Percentiles rank a stretch among this genome's conserved stretches.
phyloP scores from a whole-genome alignment of 768 basidiomycete genomes.

The Termitomyces sp. region DNA sequence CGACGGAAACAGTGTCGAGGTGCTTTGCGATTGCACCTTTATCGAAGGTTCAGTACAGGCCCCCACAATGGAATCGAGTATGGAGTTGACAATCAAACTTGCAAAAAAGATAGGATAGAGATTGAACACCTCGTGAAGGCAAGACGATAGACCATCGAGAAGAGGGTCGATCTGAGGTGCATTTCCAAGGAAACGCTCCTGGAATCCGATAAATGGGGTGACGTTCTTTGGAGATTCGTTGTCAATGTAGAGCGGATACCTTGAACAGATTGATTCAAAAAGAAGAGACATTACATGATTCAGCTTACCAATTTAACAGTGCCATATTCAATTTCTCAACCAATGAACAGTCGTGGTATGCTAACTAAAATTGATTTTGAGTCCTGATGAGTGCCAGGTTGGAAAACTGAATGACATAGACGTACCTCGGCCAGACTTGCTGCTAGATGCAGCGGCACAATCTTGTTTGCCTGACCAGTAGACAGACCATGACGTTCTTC shows the following conservation, averaged over 20 bases:
- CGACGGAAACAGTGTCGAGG: not conserved
- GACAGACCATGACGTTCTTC: not conserved
- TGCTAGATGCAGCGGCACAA: not conserved
- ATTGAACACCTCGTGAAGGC: constrained; percentile 7
- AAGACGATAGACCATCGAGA: not conserved
- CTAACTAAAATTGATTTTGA: constrained; percentile 4
- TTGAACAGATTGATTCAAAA: not conserved
- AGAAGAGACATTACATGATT: not conserved
- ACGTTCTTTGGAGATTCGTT: constrained; percentile 3
- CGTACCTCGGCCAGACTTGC: constrained; percentile 6
- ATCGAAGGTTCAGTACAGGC: constrained; percentile 11
- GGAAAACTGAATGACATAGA: not conserved
- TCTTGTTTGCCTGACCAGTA: not conserved
- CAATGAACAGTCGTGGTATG: constrained; percentile 10
- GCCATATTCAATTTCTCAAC: constrained; percentile 11
- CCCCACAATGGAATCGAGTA: constrained; percentile 11
- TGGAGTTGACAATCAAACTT: constrained; percentile 11
- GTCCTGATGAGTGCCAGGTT: not conserved
- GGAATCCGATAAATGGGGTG: constrained; percentile 1
- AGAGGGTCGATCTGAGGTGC: constrained; percentile 1
- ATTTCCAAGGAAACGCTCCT: constrained; percentile 9
- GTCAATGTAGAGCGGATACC: constrained; percentile 16
- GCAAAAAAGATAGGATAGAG: constrained; percentile 10
- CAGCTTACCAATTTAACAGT: constrained; percentile 13
- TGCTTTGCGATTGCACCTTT: not conserved